phyloP scores from a whole-genome alignment of 2,329 filamentous ascomycete species.

The Lachnellula hyalina region DNA sequence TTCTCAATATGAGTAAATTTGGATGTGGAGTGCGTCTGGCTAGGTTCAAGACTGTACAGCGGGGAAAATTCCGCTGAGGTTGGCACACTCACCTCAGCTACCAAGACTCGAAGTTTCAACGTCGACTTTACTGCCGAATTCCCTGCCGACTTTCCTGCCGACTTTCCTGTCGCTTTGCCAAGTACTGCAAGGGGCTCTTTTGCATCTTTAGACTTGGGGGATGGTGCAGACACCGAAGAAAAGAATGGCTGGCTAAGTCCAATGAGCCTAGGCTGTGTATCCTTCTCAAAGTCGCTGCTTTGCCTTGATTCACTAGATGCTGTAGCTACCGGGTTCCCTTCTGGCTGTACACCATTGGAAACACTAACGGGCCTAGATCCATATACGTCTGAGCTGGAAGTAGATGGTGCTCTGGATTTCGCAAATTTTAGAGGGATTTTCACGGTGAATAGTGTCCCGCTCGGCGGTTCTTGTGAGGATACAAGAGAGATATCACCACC shows the following conservation, averaged over 20 bases:
- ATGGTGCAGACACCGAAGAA: conserved; percentile 21
- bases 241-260: conserved; percentile 84
- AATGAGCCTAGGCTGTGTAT: conserved; percentile 71
- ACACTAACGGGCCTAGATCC: conserved; percentile 32
- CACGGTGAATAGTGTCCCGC: conserved; percentile 78
- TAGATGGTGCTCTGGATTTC: conserved; percentile 50
- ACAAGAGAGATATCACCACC: conserved; percentile 67
- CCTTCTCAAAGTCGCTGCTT: conserved; percentile 45
- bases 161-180: conserved; percentile 53
- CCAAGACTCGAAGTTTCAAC: conserved; percentile 62
- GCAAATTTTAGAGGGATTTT: conserved; percentile 75
- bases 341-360: conserved; percentile 5
- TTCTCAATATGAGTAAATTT: neutral
- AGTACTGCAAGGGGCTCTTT: conserved; percentile 61
- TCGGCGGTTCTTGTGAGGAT: conserved; percentile 57
- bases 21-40: neutral
- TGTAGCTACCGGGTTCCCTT: conserved; percentile 5
- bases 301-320: conserved; percentile 11
- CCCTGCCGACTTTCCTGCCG: no score
- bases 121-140: no score
- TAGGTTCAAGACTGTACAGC: no score
- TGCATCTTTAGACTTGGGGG: conserved; percentile 24
- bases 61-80: no score
- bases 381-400: conserved; percentile 21
- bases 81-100: conserved; percentile 49